phyloP scores from a whole-genome alignment of 2,329 filamentous ascomycete genomes.

The Aspergillus luchuensis region DNA sequence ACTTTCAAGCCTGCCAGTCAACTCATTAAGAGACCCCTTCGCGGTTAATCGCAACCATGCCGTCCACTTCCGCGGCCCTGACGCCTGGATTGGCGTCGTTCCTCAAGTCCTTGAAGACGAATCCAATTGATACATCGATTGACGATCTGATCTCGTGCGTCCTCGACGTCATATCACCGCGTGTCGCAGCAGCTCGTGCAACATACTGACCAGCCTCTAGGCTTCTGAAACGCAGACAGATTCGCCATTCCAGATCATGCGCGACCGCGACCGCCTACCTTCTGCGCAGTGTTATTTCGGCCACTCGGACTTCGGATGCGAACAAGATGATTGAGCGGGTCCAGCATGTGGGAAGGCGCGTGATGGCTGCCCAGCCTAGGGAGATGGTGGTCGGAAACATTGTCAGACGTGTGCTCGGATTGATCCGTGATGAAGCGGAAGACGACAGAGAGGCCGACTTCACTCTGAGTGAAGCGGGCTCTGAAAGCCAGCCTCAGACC shows the following conservation, averaged over 20 bases:
- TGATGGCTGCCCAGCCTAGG: slow-evolving; percentile 81
- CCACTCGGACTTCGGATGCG: slow-evolving; percentile 75
- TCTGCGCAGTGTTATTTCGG: slow-evolving; percentile 81
- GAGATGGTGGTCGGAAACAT: slow-evolving; percentile 96
- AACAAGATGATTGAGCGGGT: slow-evolving; percentile 78
- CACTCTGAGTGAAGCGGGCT: slow-evolving; percentile 61
- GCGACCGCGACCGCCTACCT: slow-evolving; percentile 89
- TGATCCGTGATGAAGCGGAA: slow-evolving; percentile 88
- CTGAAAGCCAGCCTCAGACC: slow-evolving; percentile 53
- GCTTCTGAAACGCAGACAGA: slow-evolving; percentile 86
- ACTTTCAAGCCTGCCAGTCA: neutral
- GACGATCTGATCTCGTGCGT: slow-evolving; percentile 80
- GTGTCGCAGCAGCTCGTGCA: slow-evolving; percentile 6
- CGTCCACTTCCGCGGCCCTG: slow-evolving; percentile 56
- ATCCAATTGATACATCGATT: slow-evolving; percentile 76
- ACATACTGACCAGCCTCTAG: slow-evolving; percentile 48
- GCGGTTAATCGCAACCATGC: slow-evolving; percentile 50
- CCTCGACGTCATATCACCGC: slow-evolving; percentile 13
- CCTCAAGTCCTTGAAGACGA: slow-evolving; percentile 74
- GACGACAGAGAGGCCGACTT: slow-evolving; percentile 72
- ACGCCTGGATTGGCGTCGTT: slow-evolving; percentile 77
- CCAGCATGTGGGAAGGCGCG: slow-evolving; percentile 72
- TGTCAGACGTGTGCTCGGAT: slow-evolving; percentile 80
- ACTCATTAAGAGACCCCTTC: neutral
- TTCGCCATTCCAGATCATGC: slow-evolving; percentile 82